Conservation (phyloP, 2,329 filamentous ascomycete genomes). For the Cercospora sp. region DNA sequence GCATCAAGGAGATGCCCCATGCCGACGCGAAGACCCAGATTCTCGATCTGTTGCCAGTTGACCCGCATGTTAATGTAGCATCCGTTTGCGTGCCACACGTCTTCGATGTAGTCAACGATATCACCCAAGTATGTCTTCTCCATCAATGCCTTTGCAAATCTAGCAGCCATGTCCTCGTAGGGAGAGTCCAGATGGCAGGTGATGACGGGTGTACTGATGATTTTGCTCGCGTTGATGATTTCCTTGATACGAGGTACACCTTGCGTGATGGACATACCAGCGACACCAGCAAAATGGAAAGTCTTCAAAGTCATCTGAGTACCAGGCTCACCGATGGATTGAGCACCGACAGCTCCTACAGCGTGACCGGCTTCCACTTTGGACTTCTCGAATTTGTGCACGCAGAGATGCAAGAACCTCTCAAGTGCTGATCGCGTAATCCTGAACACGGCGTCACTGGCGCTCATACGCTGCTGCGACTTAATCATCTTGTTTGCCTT, state of each 20-base stretch:
- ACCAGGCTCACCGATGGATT: constrained; percentile 96
- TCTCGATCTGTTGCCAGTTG: constrained; percentile 73
- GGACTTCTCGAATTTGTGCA: constrained; percentile 87
- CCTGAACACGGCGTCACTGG: constrained; percentile 69
- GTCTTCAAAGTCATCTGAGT: constrained; percentile 99
- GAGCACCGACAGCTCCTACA: constrained; percentile 91
- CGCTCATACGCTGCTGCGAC: constrained; percentile 29
- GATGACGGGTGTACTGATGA: constrained; percentile 92
- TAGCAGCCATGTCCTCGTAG: constrained; percentile 73
- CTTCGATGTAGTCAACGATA: constrained; percentile 76
- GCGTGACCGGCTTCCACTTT: constrained; percentile 93
- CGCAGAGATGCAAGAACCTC: constrained; percentile 76
- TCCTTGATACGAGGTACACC: constrained; percentile 99
- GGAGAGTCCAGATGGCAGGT: constrained; percentile 79
- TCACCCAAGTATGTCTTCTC: constrained; percentile 93
- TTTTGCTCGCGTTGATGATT: constrained; percentile 97
- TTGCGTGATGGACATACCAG: constrained; percentile 98
- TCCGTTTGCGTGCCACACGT: constrained; percentile 77
- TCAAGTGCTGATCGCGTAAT: constrained; percentile 69
- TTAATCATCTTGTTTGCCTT: constrained; percentile 35
- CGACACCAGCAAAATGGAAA: constrained; percentile 99
- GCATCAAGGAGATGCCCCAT: constrained; percentile 71
- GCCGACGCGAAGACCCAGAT: constrained; percentile 77
- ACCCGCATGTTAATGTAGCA: constrained; percentile 79
- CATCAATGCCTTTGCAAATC: constrained; percentile 86